phyloP scores from a whole-genome alignment of 148 eudicot species.

The Persicaria maculosa region DNA sequence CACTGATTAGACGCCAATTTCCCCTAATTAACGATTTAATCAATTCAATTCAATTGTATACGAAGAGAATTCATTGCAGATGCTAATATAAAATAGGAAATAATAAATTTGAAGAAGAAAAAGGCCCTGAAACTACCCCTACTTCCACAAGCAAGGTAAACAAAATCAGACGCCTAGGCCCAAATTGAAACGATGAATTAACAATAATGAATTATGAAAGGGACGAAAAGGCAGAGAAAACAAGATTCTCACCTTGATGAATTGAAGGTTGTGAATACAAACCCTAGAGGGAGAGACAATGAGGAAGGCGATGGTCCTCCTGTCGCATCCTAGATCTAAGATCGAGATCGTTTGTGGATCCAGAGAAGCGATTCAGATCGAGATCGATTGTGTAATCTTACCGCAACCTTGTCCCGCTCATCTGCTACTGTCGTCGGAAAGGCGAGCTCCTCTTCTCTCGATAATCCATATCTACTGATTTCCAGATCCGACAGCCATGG shows the following conservation, averaged over 20 bases:
- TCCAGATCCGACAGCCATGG: neutral
- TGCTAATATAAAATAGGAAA: neutral
- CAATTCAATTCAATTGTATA: neutral
- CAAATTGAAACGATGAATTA: neutral
- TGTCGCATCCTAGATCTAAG: neutral
- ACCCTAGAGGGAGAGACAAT: neutral
- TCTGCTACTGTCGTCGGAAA: conserved; percentile 35
- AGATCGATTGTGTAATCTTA: neutral
- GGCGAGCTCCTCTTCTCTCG: conserved; percentile 22
- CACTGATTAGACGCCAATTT: neutral
- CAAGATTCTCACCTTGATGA: neutral
- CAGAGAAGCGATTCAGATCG: too few relatives aligned
- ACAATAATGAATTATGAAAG: neutral
- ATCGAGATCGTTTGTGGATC: too few relatives aligned
- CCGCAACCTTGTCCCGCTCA: conserved; percentile 37
- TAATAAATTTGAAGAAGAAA: neutral
- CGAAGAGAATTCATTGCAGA: neutral
- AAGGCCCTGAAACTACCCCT: neutral
- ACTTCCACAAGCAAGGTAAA: neutral
- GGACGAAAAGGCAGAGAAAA: neutral
- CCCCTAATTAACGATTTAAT: neutral
- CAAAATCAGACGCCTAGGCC: neutral
- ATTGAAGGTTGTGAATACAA: neutral
- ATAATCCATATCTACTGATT: too few relatives aligned
- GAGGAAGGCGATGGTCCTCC: neutral